These are phyloP conservation scores for Citropsis articulata DNA, from an alignment of 345 rosid genomes.

Conservation along the genomic window DNA sequence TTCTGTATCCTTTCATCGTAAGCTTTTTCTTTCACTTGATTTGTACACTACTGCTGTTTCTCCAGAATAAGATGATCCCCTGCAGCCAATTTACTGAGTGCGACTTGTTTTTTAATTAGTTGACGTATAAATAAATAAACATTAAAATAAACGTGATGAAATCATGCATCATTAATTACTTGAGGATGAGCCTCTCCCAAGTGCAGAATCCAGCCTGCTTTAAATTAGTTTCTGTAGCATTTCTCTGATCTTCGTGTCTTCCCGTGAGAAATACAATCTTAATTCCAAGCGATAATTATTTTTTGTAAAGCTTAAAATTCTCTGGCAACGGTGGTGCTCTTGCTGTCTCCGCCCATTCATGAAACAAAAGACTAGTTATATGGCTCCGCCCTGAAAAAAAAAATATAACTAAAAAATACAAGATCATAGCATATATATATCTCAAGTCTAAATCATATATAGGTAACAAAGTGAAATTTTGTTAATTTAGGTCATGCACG, in stretches of 20 bases:
- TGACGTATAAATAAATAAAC: too few relatives aligned
- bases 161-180: constrained; percentile 15
- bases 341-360: constrained; percentile 30
- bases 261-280: constrained; percentile 30
- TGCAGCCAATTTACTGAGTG: neutral
- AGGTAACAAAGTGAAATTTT: neutral
- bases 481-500: neutral
- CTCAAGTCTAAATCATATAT: too few relatives aligned
- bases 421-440: too few relatives aligned
- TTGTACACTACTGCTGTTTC: constrained; percentile 32
- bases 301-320: constrained; percentile 28
- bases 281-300: constrained; percentile 12
- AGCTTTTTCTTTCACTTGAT: constrained; percentile 30
- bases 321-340: constrained; percentile 41
- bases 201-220: constrained; percentile 29
- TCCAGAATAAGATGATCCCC: constrained; percentile 23
- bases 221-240: constrained; percentile 24
- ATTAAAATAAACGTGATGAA: too few relatives aligned
- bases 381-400: constrained; percentile 16
- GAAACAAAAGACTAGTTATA: constrained; percentile 17
- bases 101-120: too few relatives aligned
- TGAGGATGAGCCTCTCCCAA: constrained; percentile 40
- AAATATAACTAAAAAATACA: too few relatives aligned
- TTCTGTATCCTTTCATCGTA: constrained; percentile 32
- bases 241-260: constrained; percentile 25